These are phyloP conservation scores for Phlebiopsis gigantea DNA, from an alignment of 768 basidiomycete species.

Conservation along the genomic window DNA sequence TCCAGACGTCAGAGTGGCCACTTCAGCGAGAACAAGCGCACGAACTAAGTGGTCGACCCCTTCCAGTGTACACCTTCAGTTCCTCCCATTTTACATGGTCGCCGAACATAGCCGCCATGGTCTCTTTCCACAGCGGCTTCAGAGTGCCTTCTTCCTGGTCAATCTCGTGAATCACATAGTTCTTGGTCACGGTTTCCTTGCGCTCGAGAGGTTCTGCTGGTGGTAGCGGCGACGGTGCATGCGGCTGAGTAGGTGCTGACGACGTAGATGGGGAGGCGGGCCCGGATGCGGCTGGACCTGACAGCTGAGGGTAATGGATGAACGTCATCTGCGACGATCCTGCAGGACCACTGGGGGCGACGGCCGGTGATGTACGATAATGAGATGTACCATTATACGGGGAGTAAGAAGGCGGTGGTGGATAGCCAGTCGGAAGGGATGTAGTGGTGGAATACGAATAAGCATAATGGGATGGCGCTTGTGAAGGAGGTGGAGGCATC, in stretches of 20 bases:
- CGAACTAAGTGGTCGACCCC: constrained; percentile 61
- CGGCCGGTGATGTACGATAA: background rate
- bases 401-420: background rate
- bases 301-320: background rate
- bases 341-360: background rate
- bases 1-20: background rate
- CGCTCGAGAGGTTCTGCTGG: constrained; percentile 25
- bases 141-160: constrained; percentile 39
- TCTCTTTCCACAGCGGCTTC: constrained; percentile 63
- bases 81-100: constrained; percentile 79
- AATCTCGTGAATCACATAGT: constrained; percentile 67
- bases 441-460: constrained; percentile 1
- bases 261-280: background rate
- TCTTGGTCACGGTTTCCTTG: constrained; percentile 52
- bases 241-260: background rate
- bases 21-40: constrained; percentile 16
- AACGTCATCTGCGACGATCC: constrained; percentile 1
- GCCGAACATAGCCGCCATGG: constrained; percentile 82
- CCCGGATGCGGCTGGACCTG: background rate
- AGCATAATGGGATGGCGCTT: background rate
- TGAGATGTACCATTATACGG: background rate
- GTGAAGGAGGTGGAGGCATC: constrained; percentile 7
- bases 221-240: constrained; percentile 22
- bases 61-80: constrained; percentile 56
- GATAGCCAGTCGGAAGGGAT: background rate